Conservation (phyloP, 2,329 filamentous ascomycete genomes). For the Sarocladium strictum region DNA sequence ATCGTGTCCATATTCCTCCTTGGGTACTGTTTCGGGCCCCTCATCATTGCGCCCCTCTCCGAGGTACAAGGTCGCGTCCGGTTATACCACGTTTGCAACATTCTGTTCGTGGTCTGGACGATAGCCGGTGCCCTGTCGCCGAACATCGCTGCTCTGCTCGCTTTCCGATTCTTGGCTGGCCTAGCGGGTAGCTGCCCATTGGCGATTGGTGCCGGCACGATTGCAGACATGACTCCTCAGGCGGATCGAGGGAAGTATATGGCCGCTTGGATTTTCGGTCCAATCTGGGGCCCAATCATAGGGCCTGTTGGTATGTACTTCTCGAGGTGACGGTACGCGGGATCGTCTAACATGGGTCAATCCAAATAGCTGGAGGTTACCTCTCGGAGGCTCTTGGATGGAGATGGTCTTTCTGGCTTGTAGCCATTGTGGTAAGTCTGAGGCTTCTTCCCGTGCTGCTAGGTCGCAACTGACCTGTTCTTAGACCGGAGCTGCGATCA, state of each 20-base stretch:
- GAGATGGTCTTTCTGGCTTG: constrained; percentile 46
- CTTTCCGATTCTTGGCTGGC: constrained; percentile 41
- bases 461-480: neutral
- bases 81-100: constrained; percentile 38
- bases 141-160: constrained; percentile 38
- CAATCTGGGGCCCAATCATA: constrained; percentile 41
- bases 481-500: constrained; percentile 23
- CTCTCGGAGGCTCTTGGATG: constrained; percentile 38
- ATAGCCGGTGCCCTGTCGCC: constrained; percentile 43
- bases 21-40: constrained; percentile 46
- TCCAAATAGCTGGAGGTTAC: constrained; percentile 40
- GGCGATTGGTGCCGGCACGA: constrained; percentile 42
- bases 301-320: constrained; percentile 40
- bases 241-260: constrained; percentile 43
- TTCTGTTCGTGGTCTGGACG: constrained; percentile 45
- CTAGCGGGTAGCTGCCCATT: constrained; percentile 29
- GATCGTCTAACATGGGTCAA: too few species aligned
- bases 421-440: constrained; percentile 35
- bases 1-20: constrained; percentile 35
- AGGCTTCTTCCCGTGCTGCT: neutral
- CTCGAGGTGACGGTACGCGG: too few species aligned
- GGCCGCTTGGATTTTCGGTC: constrained; percentile 41
- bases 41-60: constrained; percentile 45
- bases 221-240: constrained; percentile 44
- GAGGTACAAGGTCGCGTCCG: constrained; percentile 44